Evolutionary conservation across 2,329 filamentous ascomycete species (phyloP).

Genomic region (Colletotrichum cuscutae): DNA sequence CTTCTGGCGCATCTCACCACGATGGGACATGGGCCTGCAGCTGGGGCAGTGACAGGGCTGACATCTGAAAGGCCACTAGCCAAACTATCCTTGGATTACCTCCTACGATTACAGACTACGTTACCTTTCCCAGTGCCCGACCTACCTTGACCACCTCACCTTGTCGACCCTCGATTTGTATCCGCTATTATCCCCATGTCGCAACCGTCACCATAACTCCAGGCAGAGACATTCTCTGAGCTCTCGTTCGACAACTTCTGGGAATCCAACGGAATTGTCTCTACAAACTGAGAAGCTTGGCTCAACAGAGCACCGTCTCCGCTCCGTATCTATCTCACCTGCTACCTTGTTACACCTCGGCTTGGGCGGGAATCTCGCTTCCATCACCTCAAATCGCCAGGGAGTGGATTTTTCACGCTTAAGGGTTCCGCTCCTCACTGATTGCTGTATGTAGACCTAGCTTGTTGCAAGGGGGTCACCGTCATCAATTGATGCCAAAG

Average conservation of each 20-base stretch:
- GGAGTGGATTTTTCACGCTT: no score
- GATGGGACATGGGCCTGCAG: not conserved
- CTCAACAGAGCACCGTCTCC: not conserved
- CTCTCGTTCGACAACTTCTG: not conserved
- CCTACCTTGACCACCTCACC: not conserved
- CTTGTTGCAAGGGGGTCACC: not conserved
- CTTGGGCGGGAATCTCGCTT: not conserved
- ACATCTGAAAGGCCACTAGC: not conserved
- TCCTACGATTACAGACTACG: no score
- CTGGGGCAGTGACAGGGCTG: conserved; percentile 2
- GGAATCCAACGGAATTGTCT: not conserved
- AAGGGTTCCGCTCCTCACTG: not conserved
- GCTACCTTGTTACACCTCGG: no score
- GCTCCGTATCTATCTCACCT: not conserved
- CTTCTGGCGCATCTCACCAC: no score
- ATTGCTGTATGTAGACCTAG: not conserved
- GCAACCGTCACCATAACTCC: not conserved
- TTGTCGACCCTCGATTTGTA: not conserved
- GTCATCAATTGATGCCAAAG: not conserved
- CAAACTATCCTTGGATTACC: no score
- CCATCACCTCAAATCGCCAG: not conserved
- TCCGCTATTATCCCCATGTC: not conserved
- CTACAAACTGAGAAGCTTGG: not conserved
- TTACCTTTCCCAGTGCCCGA: no score
- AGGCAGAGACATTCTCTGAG: conserved; percentile 28